phyloP scores from a whole-genome alignment of 164 flowering plant species.

The Taxillus chinensis region DNA sequence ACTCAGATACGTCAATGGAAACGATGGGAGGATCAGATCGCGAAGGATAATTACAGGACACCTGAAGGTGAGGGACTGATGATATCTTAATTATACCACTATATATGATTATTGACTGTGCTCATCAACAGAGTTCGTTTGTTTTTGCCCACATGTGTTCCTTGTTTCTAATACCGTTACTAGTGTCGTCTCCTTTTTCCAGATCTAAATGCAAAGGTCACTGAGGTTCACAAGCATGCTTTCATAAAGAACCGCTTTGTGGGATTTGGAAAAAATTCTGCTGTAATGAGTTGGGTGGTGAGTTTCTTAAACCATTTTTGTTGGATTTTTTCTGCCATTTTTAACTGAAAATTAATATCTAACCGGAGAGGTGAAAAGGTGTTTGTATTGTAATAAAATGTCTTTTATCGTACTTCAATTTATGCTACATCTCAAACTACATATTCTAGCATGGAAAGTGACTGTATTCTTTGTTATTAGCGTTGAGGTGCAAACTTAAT shows the following conservation, averaged over 20 bases:
- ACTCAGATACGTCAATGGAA: constrained; percentile 15
- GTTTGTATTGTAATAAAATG: too few species aligned
- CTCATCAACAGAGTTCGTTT: too few species aligned
- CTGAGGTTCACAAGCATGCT: constrained; percentile 66
- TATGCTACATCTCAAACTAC: too few species aligned
- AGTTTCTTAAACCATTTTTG: constrained; percentile 16
- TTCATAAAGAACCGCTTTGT: constrained; percentile 65
- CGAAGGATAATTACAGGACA: constrained; percentile 42
- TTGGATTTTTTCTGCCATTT: background rate
- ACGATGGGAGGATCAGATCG: constrained; percentile 48
- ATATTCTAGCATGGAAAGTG: too few species aligned
- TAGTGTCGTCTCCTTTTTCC: constrained; percentile 17
- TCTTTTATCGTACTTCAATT: too few species aligned
- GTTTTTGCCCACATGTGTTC: too few species aligned
- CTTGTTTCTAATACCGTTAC: too few species aligned
- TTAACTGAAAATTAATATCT: background rate
- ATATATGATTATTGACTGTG: too few species aligned
- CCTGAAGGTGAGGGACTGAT: constrained; percentile 22
- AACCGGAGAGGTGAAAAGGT: too few species aligned
- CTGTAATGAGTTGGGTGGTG: constrained; percentile 54
- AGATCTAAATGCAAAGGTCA: constrained; percentile 52
- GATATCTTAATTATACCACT: too few species aligned
- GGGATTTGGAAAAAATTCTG: constrained; percentile 53
- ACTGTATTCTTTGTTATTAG: too few species aligned
- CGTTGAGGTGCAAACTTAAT: background rate